Percentiles rank a stretch among this genome's conserved stretches.
Evolutionary conservation across 2,329 filamentous ascomycete genomes (phyloP).

Genomic region (Chaetomium olivaceum): DNA sequence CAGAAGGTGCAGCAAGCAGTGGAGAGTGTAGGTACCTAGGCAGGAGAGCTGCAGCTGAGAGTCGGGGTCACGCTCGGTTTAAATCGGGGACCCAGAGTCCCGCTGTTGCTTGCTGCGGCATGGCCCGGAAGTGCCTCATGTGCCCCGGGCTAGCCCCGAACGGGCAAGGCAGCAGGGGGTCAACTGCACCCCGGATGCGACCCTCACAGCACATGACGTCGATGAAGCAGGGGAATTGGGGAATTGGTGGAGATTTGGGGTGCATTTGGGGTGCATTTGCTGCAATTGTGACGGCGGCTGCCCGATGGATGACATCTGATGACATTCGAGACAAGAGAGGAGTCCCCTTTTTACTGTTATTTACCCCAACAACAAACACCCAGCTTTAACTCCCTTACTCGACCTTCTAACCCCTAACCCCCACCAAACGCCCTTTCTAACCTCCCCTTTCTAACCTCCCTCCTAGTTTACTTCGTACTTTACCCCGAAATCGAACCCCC

Average conservation of each 20-base stretch:
- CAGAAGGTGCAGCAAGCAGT: not conserved
- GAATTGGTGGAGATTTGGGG: not conserved
- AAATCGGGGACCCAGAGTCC: slow-evolving; percentile 15
- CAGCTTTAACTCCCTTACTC: too few relatives aligned
- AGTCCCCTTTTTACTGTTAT: not conserved
- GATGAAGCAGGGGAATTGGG: slow-evolving; percentile 1
- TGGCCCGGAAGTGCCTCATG: not conserved
- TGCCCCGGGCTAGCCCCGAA: not conserved
- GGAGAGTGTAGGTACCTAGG: not conserved
- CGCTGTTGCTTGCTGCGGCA: not conserved
- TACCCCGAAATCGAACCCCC: not conserved
- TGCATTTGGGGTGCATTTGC: too few relatives aligned
- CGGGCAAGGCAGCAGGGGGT: not conserved
- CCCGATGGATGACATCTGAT: slow-evolving; percentile 10
- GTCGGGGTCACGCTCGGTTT: slow-evolving; percentile 25
- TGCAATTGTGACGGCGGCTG: not conserved
- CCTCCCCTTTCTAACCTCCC: too few relatives aligned
- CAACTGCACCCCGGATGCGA: not conserved
- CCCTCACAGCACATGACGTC: slow-evolving; percentile 17
- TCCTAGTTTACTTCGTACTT: too few relatives aligned
- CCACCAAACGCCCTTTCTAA: too few relatives aligned
- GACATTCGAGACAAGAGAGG: not conserved
- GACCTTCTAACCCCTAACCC: too few relatives aligned
- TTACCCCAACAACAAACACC: not conserved
- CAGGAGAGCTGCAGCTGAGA: not conserved